phyloP scores from a whole-genome alignment of 2,329 filamentous ascomycete genomes.

The Trichoderma pleuroti region DNA sequence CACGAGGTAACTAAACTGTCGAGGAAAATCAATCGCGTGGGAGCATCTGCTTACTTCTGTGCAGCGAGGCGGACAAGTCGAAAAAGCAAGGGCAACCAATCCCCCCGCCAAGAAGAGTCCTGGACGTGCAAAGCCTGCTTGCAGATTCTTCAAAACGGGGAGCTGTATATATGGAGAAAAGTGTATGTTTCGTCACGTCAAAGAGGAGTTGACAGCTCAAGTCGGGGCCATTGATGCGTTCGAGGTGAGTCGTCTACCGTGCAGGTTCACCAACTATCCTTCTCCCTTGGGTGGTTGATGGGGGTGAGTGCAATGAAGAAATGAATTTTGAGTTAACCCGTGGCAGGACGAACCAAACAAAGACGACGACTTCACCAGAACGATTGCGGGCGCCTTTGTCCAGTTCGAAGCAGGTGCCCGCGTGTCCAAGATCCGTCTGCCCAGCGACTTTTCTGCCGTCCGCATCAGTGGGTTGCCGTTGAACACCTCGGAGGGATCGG shows the following conservation, averaged over 20 bases:
- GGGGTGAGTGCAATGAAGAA: not conserved
- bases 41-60: not conserved
- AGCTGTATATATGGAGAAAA: constrained; percentile 4
- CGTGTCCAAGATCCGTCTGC: constrained; percentile 29
- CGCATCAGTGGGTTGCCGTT: constrained; percentile 31
- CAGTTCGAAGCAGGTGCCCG: constrained; percentile 33
- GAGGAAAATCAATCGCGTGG: not conserved
- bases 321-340: not conserved
- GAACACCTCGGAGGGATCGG: constrained; percentile 17
- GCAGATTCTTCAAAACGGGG: not conserved
- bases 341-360: not conserved
- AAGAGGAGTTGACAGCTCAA: not conserved
- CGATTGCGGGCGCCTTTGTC: constrained; percentile 27
- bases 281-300: fast-evolving
- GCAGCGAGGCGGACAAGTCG: not conserved
- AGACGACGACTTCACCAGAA: not conserved
- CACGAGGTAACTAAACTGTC: not conserved
- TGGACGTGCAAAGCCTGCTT: not conserved
- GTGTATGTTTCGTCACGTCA: not conserved
- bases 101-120: not conserved
- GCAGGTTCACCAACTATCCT: not conserved
- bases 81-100: not conserved
- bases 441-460: constrained; percentile 37
- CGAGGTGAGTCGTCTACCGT: not conserved
- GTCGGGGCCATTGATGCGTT: not conserved